Conservation (phyloP, 176 grass and related monocot species). For the Oryza nivara region DNA sequence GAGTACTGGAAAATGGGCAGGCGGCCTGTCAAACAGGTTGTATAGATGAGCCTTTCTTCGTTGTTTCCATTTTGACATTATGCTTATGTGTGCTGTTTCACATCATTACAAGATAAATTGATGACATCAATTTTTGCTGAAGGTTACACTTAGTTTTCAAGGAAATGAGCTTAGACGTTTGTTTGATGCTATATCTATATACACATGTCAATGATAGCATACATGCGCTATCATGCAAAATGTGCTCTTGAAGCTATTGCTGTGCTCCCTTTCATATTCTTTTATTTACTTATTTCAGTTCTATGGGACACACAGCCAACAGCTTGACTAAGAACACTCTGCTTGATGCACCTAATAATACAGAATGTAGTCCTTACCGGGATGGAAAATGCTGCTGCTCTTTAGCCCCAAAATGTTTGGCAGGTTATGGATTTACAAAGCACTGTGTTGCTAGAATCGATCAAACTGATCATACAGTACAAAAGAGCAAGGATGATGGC, state of each 20-base stretch:
- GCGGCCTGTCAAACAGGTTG: not conserved
- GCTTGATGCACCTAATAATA: conserved; percentile 48
- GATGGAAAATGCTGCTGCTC: conserved; percentile 56
- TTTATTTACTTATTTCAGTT: conserved; percentile 56
- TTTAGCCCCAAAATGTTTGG: conserved; percentile 48
- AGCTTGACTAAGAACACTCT: conserved; percentile 36
- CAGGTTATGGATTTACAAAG: conserved; percentile 45
- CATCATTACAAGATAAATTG: not conserved
- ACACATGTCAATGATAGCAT: not conserved
- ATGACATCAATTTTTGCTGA: no score
- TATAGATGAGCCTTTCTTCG: not conserved
- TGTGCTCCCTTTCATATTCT: conserved; percentile 35
- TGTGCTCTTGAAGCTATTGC: conserved; percentile 26
- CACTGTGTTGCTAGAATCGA: conserved; percentile 44
- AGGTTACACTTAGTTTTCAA: not conserved
- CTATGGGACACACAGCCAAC: conserved; percentile 45
- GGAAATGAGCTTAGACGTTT: not conserved
- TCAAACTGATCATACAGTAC: conserved; percentile 38
- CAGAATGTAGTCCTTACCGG: conserved; percentile 42
- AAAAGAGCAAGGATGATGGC: conserved; percentile 28
- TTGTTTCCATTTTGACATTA: not conserved
- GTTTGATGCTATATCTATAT: not conserved
- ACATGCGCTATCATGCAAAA: not conserved
- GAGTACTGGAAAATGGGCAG: not conserved
- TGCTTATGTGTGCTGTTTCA: not conserved